Conservation (phyloP, 345 rosid species). For the Sisymbrium irio region DNA sequence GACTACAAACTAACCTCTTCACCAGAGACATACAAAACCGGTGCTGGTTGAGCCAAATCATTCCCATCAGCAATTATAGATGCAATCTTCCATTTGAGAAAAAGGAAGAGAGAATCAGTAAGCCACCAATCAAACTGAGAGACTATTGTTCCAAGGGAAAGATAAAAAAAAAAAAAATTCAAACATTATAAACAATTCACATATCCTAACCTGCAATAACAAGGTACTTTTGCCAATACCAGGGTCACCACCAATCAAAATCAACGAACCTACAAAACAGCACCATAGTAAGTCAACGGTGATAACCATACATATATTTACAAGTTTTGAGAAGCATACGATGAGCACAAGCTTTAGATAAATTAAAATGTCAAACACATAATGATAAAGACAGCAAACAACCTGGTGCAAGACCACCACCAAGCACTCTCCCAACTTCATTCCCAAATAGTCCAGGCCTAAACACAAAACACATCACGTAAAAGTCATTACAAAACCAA, state of each 20-base stretch:
- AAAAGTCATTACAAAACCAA: background rate
- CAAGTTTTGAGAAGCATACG: background rate
- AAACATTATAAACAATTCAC: background rate
- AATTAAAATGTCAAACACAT: background rate
- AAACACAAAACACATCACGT: slow-evolving; percentile 21
- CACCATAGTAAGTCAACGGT: background rate
- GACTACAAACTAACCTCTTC: slow-evolving; percentile 66
- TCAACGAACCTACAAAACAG: slow-evolving; percentile 66
- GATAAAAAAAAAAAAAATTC: background rate
- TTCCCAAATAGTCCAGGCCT: slow-evolving; percentile 77
- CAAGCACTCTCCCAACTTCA: slow-evolving; percentile 90
- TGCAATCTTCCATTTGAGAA: slow-evolving; percentile 60
- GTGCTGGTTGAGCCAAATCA: slow-evolving; percentile 50
- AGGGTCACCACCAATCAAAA: slow-evolving; percentile 93
- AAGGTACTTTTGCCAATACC: slow-evolving; percentile 98
- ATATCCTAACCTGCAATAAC: slow-evolving; percentile 63
- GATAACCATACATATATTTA: background rate
- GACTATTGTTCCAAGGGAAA: background rate
- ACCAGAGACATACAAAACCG: slow-evolving; percentile 86
- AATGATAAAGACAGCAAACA: slow-evolving; percentile 3
- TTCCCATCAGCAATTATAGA: slow-evolving; percentile 62
- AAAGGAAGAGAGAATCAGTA: slow-evolving; percentile 16
- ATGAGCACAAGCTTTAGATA: background rate
- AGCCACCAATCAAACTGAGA: background rate
- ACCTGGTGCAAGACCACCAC: slow-evolving; percentile 99